These are phyloP conservation scores for Colletotrichum echinochloae DNA, from an alignment of 2,329 filamentous ascomycete genomes.

Conservation along the genomic window DNA sequence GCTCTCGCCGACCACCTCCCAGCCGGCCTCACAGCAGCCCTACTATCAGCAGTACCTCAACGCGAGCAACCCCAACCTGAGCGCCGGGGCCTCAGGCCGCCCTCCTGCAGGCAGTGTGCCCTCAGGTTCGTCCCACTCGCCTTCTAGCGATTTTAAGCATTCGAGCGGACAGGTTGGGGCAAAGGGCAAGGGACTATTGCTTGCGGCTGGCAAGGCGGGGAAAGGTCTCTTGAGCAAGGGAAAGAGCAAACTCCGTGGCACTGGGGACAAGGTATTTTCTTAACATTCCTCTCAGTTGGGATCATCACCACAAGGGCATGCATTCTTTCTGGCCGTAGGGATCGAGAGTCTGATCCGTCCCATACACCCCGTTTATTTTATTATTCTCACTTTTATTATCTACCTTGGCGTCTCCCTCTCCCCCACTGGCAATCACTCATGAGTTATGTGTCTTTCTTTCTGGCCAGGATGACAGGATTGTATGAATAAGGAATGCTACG, in stretches of 20 bases:
- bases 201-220: slow-evolving; percentile 87
- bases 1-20: slow-evolving; percentile 43
- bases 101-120: slow-evolving; percentile 53
- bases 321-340: slow-evolving; percentile 43
- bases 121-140: slow-evolving; percentile 52
- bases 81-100: slow-evolving; percentile 46
- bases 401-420: slow-evolving; percentile 36
- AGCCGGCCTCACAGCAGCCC: slow-evolving; percentile 55
- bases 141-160: slow-evolving; percentile 61
- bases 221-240: slow-evolving; percentile 94
- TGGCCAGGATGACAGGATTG: slow-evolving; percentile 50
- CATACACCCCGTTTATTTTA: slow-evolving; percentile 31
- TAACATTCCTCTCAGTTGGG: slow-evolving; percentile 57
- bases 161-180: slow-evolving; percentile 76
- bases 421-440: slow-evolving; percentile 35
- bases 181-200: slow-evolving; percentile 90
- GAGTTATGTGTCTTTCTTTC: slow-evolving; percentile 42
- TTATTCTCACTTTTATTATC: slow-evolving; percentile 19
- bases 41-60: slow-evolving; percentile 70
- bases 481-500: slow-evolving; percentile 58
- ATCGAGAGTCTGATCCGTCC: slow-evolving; percentile 22
- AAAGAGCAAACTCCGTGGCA: slow-evolving; percentile 81
- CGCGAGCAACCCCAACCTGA: slow-evolving; percentile 54
- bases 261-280: slow-evolving; percentile 90
- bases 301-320: slow-evolving; percentile 41